Evolutionary conservation across 2,329 filamentous ascomycete species (phyloP).

Genomic region (Exophiala viscosa): DNA sequence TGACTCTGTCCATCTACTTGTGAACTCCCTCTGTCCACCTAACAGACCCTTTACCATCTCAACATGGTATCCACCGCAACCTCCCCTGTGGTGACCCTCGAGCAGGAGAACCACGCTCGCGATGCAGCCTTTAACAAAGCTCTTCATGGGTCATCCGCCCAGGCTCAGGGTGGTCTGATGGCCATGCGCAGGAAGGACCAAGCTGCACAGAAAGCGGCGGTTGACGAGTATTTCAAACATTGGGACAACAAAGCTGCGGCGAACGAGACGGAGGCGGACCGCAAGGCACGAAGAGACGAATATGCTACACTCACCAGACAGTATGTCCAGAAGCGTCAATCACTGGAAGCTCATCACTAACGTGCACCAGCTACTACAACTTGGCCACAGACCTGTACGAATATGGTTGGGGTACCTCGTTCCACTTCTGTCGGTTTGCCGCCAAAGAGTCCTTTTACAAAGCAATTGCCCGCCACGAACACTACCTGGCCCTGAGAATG

Average conservation of each 20-base stretch:
- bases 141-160: conserved; percentile 72
- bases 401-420: conserved; percentile 92
- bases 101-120: conserved; percentile 75
- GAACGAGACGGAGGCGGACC: conserved; percentile 76
- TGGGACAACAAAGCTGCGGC: conserved; percentile 81
- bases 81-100: conserved; percentile 49
- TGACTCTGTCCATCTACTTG: not conserved
- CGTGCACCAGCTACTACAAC: conserved; percentile 75
- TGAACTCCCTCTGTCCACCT: not conserved
- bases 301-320: conserved; percentile 92
- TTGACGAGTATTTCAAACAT: conserved; percentile 94
- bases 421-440: conserved; percentile 96
- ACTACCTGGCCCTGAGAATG: conserved; percentile 91
- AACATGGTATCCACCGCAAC: conserved; percentile 48
- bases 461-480: conserved; percentile 93
- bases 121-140: conserved; percentile 90
- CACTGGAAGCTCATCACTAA: conserved; percentile 13
- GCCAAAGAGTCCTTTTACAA: conserved; percentile 81
- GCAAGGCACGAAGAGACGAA: conserved; percentile 78
- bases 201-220: conserved; percentile 71
- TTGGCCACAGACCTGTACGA: conserved; percentile 95
- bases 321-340: conserved; percentile 52
- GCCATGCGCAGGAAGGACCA: conserved; percentile 81
- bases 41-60: conserved; percentile 15
- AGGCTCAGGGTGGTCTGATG: conserved; percentile 67